These are phyloP conservation scores for Suhomyces chickasaworum DNA, from an alignment of 1,139 yeast genomes.

Conservation along the genomic window DNA sequence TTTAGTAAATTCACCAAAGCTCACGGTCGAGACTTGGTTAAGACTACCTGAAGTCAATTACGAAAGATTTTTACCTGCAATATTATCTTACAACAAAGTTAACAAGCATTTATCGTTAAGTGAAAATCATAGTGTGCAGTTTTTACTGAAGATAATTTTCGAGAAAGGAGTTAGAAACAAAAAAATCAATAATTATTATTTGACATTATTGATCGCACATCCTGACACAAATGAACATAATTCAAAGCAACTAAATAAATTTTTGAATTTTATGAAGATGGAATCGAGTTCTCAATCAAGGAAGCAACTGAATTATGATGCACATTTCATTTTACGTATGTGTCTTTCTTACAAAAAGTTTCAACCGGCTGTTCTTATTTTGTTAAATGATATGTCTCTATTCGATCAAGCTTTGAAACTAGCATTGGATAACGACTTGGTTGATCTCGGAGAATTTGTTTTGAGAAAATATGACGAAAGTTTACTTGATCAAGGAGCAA, in stretches of 20 bases:
- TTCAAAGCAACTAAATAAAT: slow-evolving; percentile 30
- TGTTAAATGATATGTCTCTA: slow-evolving; percentile 62
- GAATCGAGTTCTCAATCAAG: slow-evolving; percentile 17
- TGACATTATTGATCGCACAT: slow-evolving; percentile 70
- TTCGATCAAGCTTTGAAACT: slow-evolving; percentile 80
- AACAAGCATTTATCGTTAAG: slow-evolving; percentile 28
- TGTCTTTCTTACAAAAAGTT: slow-evolving; percentile 62
- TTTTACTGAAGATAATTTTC: slow-evolving; percentile 60
- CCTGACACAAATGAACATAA: slow-evolving; percentile 40
- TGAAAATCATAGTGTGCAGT: slow-evolving; percentile 67
- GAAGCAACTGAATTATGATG: slow-evolving; percentile 46
- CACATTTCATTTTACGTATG: slow-evolving; percentile 73
- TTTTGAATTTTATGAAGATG: slow-evolving; percentile 30
- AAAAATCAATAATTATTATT: slow-evolving; percentile 67
- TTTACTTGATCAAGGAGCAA: slow-evolving; percentile 19
- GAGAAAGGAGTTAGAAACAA: slow-evolving; percentile 51
- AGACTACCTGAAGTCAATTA: slow-evolving; percentile 49
- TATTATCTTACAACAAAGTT: slow-evolving; percentile 63
- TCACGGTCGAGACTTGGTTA: slow-evolving; percentile 81
- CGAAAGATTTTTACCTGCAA: slow-evolving; percentile 70
- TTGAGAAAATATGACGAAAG: slow-evolving; percentile 37
- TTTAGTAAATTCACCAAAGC: slow-evolving; percentile 65
- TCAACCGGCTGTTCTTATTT: slow-evolving; percentile 69
- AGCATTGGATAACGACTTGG: slow-evolving; percentile 64
- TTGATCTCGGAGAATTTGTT: slow-evolving; percentile 55